Evolutionary conservation across 116 monocot genomes (phyloP), one percentile per base, ranked within the genome.

Genomic region (Phalaenopsis hybrid): DNA sequence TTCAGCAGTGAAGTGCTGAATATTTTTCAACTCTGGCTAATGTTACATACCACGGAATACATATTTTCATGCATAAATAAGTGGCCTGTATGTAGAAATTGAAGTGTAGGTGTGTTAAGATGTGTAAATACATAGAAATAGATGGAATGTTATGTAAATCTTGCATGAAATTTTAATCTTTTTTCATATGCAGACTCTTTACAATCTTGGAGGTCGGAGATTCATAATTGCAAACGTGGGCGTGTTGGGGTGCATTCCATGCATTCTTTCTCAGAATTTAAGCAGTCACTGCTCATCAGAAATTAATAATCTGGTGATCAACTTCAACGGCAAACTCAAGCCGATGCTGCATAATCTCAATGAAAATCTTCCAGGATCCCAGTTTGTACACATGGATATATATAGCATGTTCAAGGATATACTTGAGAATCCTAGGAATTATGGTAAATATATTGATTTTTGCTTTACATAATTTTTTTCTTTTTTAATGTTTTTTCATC

Each of bases 231-330:
- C 94, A 0, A 88, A 92, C 1, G 82, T 96, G 0, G 96, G 96
- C 31, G 85, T 89, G 0, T 81, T 94, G 73, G 87, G 86, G 2
- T 96, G 96, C 86, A 92, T 92, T n/a, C 96, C 96, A 25, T 94
- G 87, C 82, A 82, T 96, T 55, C 90, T 92, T 0, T 94, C 96
- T 1, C 89, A 82, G 58, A 86, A 49, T 57, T 63, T 82, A 0
- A 17, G n/a, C 49, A 86, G 84, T 44, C 83, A 59, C 10, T 94
- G 94, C 86, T 86, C 85, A 52, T 80, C 79, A 0, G 88, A 88
- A 1, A 85, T 93, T 18, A 90, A 93, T 70, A 75, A 84, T 5
- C 94, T 96, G 18, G 85, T 96, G 13, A 25, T 85, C 50, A 92
- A 91, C 16, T 96, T 92, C 89, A 96, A 94, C 87, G 67, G 76